These are phyloP conservation scores for Orychophragmus violaceus DNA, from an alignment of 345 rosid genomes.

Conservation along the genomic window DNA sequence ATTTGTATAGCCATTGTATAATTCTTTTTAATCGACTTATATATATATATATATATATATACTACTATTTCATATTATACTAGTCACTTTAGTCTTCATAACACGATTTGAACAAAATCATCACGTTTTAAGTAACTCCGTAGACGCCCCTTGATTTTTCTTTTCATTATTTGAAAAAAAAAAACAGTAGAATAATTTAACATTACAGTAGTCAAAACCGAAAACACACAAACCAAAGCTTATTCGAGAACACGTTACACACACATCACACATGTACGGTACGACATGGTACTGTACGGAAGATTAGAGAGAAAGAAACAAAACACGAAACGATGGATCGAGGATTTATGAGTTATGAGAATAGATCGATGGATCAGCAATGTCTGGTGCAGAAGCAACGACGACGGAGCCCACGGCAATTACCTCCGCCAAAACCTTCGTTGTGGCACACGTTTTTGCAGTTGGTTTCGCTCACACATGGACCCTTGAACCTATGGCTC, in stretches of 20 bases:
- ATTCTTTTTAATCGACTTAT: background rate
- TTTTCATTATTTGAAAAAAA: too few relatives aligned
- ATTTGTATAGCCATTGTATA: background rate
- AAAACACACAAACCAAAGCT: slow-evolving; percentile 10
- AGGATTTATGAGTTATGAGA: background rate
- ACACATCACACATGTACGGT: slow-evolving; percentile 8
- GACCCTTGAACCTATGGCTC: slow-evolving; percentile 43
- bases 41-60: too few relatives aligned
- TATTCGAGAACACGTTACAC: slow-evolving; percentile 18
- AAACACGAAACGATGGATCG: background rate
- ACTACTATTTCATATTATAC: background rate
- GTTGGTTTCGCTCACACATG: slow-evolving; percentile 28
- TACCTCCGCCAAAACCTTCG: slow-evolving; percentile 43
- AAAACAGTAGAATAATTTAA: slow-evolving; percentile 10
- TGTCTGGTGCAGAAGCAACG: slow-evolving; percentile 46
- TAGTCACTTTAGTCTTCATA: background rate
- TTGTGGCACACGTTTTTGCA: slow-evolving; percentile 40
- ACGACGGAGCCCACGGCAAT: slow-evolving; percentile 42
- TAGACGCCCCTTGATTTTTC: background rate
- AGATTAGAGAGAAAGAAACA: background rate
- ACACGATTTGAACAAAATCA: background rate
- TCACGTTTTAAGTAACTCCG: background rate
- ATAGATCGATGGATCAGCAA: slow-evolving; percentile 27
- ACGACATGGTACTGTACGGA: slow-evolving; percentile 19
- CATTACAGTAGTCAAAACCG: background rate